phyloP scores from a whole-genome alignment of 345 rosid species.

The Pugionium dolabratum region DNA sequence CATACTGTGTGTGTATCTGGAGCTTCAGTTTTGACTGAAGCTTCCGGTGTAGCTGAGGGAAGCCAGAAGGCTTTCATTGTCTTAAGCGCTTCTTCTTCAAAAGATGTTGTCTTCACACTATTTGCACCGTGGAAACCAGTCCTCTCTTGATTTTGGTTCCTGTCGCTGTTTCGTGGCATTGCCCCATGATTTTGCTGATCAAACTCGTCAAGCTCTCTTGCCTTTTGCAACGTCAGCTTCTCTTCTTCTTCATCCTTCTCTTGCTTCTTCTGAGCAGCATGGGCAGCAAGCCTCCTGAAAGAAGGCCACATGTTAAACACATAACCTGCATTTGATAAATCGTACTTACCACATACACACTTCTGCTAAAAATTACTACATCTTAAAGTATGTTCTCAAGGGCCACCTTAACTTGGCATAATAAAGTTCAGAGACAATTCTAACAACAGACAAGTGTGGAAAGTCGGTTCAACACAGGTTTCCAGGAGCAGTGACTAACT shows the following conservation, averaged over 20 bases:
- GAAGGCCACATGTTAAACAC: not conserved
- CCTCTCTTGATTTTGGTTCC: constrained; percentile 61
- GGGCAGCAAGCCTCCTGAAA: constrained; percentile 69
- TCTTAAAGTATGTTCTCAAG: too few relatives aligned
- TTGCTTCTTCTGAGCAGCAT: constrained; percentile 62
- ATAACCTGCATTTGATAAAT: not conserved
- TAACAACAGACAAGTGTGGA: not conserved
- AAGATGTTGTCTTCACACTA: constrained; percentile 78
- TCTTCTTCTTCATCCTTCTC: constrained; percentile 81
- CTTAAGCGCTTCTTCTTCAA: constrained; percentile 79
- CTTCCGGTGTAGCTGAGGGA: constrained; percentile 88
- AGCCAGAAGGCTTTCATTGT: constrained; percentile 99
- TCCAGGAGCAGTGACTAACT: not conserved
- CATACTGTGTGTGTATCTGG: constrained; percentile 62
- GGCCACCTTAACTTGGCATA: not conserved
- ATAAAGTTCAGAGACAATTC: not conserved
- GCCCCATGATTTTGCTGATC: constrained; percentile 95
- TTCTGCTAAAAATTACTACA: not conserved
- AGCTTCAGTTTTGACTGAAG: constrained; percentile 60
- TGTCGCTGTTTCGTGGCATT: constrained; percentile 70
- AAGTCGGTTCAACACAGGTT: not conserved
- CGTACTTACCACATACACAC: not conserved
- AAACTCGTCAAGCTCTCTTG: constrained; percentile 80
- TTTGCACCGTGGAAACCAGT: constrained; percentile 84
- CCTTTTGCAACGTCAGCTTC: constrained; percentile 53